These are phyloP conservation scores for Celoporthe dispersa DNA, from an alignment of 2,329 filamentous ascomycete species.

Conservation along the genomic window DNA sequence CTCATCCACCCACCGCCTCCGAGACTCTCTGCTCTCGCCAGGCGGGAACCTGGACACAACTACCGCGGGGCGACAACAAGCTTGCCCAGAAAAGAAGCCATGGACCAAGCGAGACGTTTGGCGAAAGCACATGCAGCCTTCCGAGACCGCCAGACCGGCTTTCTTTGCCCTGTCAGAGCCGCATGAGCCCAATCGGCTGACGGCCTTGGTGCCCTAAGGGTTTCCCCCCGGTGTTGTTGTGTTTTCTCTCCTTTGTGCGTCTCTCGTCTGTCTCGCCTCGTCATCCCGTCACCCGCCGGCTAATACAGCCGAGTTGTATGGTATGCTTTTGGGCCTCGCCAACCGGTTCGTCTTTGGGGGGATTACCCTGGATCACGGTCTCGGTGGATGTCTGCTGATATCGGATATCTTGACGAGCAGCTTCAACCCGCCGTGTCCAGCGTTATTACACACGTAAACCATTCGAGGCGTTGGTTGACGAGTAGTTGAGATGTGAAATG, in stretches of 20 bases:
- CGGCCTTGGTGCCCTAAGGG: not conserved
- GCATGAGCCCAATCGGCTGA: slow-evolving; percentile 22
- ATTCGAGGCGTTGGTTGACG: no score
- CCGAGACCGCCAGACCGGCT: slow-evolving; percentile 23
- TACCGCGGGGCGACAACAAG: not conserved
- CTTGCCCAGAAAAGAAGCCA: not conserved
- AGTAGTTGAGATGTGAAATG: no score
- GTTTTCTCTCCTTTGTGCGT: slow-evolving; percentile 4
- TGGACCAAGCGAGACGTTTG: slow-evolving; percentile 26
- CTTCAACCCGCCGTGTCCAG: not conserved
- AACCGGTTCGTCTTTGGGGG: not conserved
- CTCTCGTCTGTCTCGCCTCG: slow-evolving; percentile 1
- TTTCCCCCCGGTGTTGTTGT: slow-evolving; percentile 5
- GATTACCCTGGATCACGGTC: slow-evolving; percentile 22
- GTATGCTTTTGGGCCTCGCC: not conserved
- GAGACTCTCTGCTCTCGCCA: not conserved
- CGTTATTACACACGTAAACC: no score
- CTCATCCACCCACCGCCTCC: not conserved
- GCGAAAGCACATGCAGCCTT: slow-evolving; percentile 19
- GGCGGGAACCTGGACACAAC: not conserved
- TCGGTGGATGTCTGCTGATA: slow-evolving; percentile 20
- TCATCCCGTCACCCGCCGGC: not conserved
- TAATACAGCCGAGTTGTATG: not conserved
- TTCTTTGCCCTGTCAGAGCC: slow-evolving; percentile 21
- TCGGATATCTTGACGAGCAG: not conserved